These are phyloP conservation scores for Cercis canadensis DNA, from an alignment of 306 rosid genomes.

Conservation along the genomic window DNA sequence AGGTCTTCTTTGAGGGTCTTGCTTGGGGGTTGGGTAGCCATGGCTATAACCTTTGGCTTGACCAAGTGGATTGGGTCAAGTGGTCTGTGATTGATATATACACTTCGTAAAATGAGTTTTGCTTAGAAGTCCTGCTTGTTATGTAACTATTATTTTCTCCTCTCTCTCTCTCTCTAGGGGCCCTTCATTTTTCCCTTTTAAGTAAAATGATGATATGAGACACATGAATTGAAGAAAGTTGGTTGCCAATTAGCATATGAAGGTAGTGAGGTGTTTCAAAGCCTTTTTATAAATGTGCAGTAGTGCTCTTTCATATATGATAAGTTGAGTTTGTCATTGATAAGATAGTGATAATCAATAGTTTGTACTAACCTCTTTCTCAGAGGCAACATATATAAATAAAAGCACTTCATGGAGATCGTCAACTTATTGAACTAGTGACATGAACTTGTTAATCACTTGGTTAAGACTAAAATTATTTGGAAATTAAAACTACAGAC, in stretches of 20 bases:
- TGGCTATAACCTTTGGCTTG: conserved; percentile 80
- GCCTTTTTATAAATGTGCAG: background rate
- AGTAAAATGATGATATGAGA: conserved; percentile 9
- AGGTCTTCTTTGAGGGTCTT: conserved; percentile 65
- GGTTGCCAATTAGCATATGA: background rate
- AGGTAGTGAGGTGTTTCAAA: conserved; percentile 5
- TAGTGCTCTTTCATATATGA: too few relatives aligned
- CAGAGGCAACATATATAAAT: too few relatives aligned
- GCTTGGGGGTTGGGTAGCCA: conserved; percentile 94
- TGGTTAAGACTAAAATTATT: too few relatives aligned
- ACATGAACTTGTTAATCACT: too few relatives aligned
- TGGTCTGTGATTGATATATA: conserved; percentile 46
- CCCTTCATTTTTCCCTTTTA: background rate
- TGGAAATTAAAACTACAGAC: too few relatives aligned
- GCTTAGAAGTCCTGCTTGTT: background rate
- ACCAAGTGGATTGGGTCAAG: conserved; percentile 82
- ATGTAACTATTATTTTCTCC: background rate
- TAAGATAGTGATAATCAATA: too few relatives aligned
- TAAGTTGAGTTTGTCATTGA: too few relatives aligned
- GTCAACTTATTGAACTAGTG: too few relatives aligned
- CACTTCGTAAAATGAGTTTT: conserved; percentile 9
- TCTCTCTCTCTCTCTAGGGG: background rate
- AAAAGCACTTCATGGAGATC: too few relatives aligned
- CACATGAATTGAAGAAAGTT: conserved; percentile 21
- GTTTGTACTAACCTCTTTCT: too few relatives aligned